Evolutionary conservation across 1,139 yeast genomes (phyloP).

Genomic region (Sugiyamaella grinbergsii): DNA sequence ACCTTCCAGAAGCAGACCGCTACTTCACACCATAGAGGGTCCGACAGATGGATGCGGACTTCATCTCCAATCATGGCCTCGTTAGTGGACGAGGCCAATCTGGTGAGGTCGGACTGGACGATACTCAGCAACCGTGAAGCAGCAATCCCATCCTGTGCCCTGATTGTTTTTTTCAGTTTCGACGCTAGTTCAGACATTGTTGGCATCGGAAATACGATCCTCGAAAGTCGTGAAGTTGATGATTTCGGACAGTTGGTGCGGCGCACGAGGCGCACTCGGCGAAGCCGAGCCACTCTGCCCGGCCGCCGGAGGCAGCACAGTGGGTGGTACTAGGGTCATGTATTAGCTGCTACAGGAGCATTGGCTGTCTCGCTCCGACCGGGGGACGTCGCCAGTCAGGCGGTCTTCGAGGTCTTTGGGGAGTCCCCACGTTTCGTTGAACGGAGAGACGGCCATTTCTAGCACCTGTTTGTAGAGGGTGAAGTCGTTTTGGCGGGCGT

Average conservation of each 20-base stretch:
- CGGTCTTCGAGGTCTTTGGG: conserved; percentile 34
- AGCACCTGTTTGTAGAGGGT: conserved; percentile 41
- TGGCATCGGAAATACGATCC: background rate
- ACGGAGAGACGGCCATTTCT: conserved; percentile 44
- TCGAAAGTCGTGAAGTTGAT: background rate
- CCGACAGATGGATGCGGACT: conserved; percentile 24
- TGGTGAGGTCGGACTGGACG: conserved; percentile 28
- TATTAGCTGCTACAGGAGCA: conserved; percentile 38
- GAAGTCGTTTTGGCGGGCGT: conserved; percentile 35
- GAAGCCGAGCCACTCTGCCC: conserved; percentile 12
- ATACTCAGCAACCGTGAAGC: conserved; percentile 34
- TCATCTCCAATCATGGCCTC: conserved; percentile 31
- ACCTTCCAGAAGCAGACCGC: conserved; percentile 38
- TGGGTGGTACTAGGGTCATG: background rate
- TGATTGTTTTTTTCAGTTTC: conserved; percentile 27
- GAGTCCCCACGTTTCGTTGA: conserved; percentile 41
- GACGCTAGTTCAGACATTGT: conserved; percentile 24
- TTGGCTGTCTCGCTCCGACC: conserved; percentile 33
- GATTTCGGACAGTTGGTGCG: background rate
- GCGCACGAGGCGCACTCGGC: conserved; percentile 4
- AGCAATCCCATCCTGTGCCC: conserved; percentile 32
- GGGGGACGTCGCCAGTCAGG: conserved; percentile 37
- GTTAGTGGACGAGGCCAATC: conserved; percentile 30
- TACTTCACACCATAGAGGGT: conserved; percentile 34
- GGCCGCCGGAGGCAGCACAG: conserved; percentile 9